phyloP scores from a whole-genome alignment of 768 basidiomycete species.

The Krasilnikovozyma curviuscula region DNA sequence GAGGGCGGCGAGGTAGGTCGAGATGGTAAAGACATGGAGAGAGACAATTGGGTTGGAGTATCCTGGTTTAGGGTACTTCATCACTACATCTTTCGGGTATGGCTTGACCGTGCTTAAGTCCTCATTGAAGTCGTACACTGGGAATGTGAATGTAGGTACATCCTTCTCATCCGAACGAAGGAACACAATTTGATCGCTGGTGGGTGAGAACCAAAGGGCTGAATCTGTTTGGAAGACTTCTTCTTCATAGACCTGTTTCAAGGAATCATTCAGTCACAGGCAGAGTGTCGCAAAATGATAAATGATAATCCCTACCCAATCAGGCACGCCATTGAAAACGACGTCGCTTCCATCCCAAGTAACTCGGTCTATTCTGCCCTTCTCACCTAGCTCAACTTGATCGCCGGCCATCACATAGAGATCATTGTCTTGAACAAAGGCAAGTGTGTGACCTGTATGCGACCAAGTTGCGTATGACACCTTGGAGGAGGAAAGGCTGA shows the following conservation, averaged over 20 bases:
- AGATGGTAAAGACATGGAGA: constrained; percentile 63
- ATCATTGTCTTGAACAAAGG: constrained; percentile 71
- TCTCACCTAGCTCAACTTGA: constrained; percentile 12
- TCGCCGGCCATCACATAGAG: constrained; percentile 50
- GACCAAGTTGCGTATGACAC: constrained; percentile 75
- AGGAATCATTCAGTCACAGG: neutral
- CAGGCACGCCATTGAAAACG: constrained; percentile 82
- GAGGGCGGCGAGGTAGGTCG: constrained; percentile 28
- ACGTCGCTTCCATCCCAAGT: constrained; percentile 63
- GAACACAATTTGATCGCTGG: constrained; percentile 52
- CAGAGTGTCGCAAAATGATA: neutral
- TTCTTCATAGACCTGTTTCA: constrained; percentile 29
- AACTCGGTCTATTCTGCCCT: constrained; percentile 34
- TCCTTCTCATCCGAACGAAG: constrained; percentile 69
- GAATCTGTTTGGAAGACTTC: constrained; percentile 56
- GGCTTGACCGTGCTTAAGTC: constrained; percentile 52
- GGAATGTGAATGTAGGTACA: constrained; percentile 67
- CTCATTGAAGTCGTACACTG: constrained; percentile 72
- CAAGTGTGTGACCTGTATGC: constrained; percentile 59
- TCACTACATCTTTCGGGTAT: constrained; percentile 33
- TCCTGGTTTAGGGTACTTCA: constrained; percentile 31
- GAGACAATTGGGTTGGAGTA: constrained; percentile 58
- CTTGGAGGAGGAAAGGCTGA: constrained; percentile 43
- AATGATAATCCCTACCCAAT: constrained; percentile 53
- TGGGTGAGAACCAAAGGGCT: constrained; percentile 83